Conservation (phyloP, 179 eudicot genomes). For the Sideroxylon spinosum region DNA sequence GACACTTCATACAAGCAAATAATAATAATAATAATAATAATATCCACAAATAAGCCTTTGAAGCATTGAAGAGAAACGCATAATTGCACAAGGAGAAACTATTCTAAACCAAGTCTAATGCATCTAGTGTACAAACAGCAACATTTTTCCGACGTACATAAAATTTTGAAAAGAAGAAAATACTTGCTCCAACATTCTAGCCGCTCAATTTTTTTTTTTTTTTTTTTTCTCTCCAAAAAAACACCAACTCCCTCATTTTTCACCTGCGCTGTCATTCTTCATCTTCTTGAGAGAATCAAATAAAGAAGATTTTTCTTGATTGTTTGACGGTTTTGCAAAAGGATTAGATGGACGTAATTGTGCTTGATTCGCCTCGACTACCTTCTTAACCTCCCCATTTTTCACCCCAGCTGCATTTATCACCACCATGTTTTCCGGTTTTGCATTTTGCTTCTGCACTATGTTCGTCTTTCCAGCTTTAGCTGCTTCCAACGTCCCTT, state of each 20-base stretch:
- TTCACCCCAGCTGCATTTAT: slow-evolving; percentile 18
- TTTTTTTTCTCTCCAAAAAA: too few species aligned
- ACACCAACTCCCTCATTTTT: slow-evolving; percentile 6
- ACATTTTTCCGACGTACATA: neutral
- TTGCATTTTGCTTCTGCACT: slow-evolving; percentile 27
- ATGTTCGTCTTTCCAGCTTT: slow-evolving; percentile 29
- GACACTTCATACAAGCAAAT: too few species aligned
- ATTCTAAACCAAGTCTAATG: neutral
- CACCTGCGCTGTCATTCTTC: slow-evolving; percentile 36
- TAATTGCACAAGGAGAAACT: neutral
- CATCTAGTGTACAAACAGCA: neutral
- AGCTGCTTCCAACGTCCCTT: slow-evolving; percentile 32
- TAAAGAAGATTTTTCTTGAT: slow-evolving; percentile 54
- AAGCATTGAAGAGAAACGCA: too few species aligned
- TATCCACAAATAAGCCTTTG: too few species aligned
- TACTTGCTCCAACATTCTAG: neutral
- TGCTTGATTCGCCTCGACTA: slow-evolving; percentile 23
- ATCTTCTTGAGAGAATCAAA: slow-evolving; percentile 76
- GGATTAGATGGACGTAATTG: slow-evolving; percentile 56
- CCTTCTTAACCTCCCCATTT: slow-evolving; percentile 23
- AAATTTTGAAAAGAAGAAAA: neutral
- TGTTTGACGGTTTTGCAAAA: slow-evolving; percentile 67
- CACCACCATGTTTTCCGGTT: slow-evolving; percentile 20
- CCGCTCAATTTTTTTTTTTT: neutral
- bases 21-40: too few species aligned